Percentiles rank a stretch among this genome's conserved stretches.
Evolutionary conservation across 2,329 filamentous ascomycete species (phyloP).

Genomic region (Cordyceps cicadae): DNA sequence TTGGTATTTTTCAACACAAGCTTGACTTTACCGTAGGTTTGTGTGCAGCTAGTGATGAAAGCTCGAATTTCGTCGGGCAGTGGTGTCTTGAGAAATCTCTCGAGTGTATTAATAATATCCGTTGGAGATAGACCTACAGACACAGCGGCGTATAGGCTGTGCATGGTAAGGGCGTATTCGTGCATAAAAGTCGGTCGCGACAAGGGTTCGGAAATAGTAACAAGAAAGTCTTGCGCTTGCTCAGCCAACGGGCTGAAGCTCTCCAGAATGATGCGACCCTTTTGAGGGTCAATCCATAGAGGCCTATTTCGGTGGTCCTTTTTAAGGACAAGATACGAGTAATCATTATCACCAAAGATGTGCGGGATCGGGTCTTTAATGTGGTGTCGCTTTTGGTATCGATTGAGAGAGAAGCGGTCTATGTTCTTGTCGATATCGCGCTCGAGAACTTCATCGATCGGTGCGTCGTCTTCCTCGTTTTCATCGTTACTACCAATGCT

Average conservation of each 20-base stretch:
- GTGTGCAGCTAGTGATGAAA: slow-evolving; percentile 73
- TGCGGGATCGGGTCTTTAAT: slow-evolving; percentile 37
- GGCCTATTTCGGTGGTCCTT: slow-evolving; percentile 75
- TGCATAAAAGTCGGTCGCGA: slow-evolving; percentile 78
- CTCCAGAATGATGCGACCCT: slow-evolving; percentile 79
- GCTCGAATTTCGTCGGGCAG: slow-evolving; percentile 71
- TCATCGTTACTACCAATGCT: slow-evolving; percentile 50
- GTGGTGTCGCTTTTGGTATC: slow-evolving; percentile 39
- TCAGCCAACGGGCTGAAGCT: slow-evolving; percentile 75
- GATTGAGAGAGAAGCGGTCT: slow-evolving; percentile 49
- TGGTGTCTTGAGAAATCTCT: slow-evolving; percentile 81
- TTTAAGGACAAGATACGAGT: slow-evolving; percentile 71
- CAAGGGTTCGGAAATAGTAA: slow-evolving; percentile 81
- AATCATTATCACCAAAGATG: slow-evolving; percentile 54
- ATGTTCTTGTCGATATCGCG: slow-evolving; percentile 50
- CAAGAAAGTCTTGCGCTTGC: slow-evolving; percentile 80
- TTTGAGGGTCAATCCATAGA: slow-evolving; percentile 76
- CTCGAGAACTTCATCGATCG: slow-evolving; percentile 44
- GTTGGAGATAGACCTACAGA: slow-evolving; percentile 84
- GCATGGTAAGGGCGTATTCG: slow-evolving; percentile 76
- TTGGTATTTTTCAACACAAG: slow-evolving; percentile 90
- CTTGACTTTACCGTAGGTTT: slow-evolving; percentile 92
- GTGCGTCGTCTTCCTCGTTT: slow-evolving; percentile 38
- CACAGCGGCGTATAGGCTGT: slow-evolving; percentile 84
- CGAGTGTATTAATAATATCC: slow-evolving; percentile 84